Evolutionary conservation across 441 rosid species (phyloP).

Genomic region (Gossypium schwendimanii): DNA sequence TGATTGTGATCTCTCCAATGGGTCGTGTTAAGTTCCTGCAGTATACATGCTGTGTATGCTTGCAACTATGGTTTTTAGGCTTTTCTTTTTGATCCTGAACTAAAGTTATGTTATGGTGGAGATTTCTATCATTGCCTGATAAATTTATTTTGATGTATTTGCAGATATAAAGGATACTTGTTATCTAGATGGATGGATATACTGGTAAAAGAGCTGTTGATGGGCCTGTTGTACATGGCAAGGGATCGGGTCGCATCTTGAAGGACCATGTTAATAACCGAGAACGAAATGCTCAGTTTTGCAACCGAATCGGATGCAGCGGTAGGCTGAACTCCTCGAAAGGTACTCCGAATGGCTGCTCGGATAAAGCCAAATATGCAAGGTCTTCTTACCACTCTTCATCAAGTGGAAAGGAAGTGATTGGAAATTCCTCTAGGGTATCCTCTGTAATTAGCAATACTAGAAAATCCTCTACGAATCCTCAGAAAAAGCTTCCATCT

Average conservation of each 20-base stretch:
- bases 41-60: not conserved
- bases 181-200: slow-evolving; percentile 57
- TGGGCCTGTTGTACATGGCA: slow-evolving; percentile 39
- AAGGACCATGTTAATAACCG: slow-evolving; percentile 49
- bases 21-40: not conserved
- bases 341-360: slow-evolving; percentile 37
- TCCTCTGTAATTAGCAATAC: slow-evolving; percentile 31
- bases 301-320: slow-evolving; percentile 59
- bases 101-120: slow-evolving; percentile 4
- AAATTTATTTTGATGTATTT: slow-evolving; percentile 10
- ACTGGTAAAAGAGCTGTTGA: slow-evolving; percentile 54
- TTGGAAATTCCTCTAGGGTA: slow-evolving; percentile 63
- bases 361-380: slow-evolving; percentile 52
- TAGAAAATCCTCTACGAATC: slow-evolving; percentile 33
- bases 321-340: slow-evolving; percentile 50
- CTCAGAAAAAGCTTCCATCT: slow-evolving; percentile 38
- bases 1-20: not conserved
- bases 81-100: not conserved
- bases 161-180: slow-evolving; percentile 24
- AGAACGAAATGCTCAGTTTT: slow-evolving; percentile 49
- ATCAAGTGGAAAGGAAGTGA: slow-evolving; percentile 57
- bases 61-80: not conserved
- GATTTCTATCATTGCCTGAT: not conserved
- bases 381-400: slow-evolving; percentile 40
- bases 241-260: slow-evolving; percentile 47